These are phyloP conservation scores for Xerophyta viscosa DNA, from an alignment of 106 monocot genomes.

Conservation along the genomic window DNA sequence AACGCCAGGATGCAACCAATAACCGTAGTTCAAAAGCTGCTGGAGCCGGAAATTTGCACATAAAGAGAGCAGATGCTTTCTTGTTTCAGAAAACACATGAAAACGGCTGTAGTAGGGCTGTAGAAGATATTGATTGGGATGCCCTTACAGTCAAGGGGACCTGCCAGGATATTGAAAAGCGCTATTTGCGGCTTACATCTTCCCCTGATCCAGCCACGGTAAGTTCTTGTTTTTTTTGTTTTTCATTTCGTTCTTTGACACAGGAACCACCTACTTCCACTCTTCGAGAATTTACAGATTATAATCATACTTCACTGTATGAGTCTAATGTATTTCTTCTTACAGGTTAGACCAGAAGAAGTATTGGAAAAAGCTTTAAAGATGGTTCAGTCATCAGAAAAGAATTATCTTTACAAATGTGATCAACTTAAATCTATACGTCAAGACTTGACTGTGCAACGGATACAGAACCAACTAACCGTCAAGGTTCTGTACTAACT, in stretches of 20 bases:
- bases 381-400: conserved; percentile 75
- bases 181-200: conserved; percentile 90
- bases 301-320: background rate
- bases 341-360: conserved; percentile 94
- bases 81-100: conserved; percentile 50
- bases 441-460: conserved; percentile 91
- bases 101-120: conserved; percentile 41
- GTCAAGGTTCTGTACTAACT: conserved; percentile 47
- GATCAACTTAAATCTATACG: conserved; percentile 97
- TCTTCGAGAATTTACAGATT: no score
- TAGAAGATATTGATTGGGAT: conserved; percentile 99
- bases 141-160: conserved; percentile 91
- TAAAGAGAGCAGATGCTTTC: conserved; percentile 42
- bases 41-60: conserved; percentile 38
- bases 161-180: conserved; percentile 93
- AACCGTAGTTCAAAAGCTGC: conserved; percentile 26
- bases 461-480: conserved; percentile 81
- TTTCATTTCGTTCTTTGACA: background rate
- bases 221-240: conserved; percentile 8
- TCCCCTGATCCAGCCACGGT: conserved; percentile 92
- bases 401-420: conserved; percentile 92
- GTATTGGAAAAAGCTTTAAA: conserved; percentile 76
- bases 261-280: background rate
- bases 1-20: conserved; percentile 19
- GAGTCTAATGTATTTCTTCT: background rate